phyloP scores from a whole-genome alignment of 2,329 filamentous ascomycete species.

The Fusarium sp. region DNA sequence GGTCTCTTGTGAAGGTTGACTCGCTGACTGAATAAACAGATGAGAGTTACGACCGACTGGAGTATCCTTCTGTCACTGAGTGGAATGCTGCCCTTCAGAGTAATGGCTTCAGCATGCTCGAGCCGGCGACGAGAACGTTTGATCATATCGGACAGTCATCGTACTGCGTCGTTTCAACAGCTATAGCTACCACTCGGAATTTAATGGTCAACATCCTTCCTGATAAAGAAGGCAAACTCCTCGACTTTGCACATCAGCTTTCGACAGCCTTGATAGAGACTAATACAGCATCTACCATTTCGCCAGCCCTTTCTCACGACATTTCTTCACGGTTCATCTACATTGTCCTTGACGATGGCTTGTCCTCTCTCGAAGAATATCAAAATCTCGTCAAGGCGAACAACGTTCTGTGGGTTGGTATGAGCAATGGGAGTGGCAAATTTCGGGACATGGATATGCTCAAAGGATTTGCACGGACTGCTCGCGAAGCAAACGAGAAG shows the following conservation, averaged over 20 bases:
- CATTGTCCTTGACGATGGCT: conserved; percentile 13
- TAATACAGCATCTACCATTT: conserved; percentile 4
- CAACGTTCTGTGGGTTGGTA: conserved; percentile 9
- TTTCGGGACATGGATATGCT: not conserved
- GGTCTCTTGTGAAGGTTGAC: accelerated
- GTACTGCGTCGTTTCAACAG: conserved; percentile 15
- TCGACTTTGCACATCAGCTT: conserved; percentile 16
- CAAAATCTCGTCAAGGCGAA: accelerated
- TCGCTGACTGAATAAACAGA: not conserved
- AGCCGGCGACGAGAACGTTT: conserved; percentile 27
- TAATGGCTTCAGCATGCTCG: conserved; percentile 15
- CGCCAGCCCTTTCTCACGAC: accelerated
- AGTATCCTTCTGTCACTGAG: not conserved
- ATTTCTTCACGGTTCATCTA: conserved; percentile 1
- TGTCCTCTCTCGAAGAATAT: accelerated
- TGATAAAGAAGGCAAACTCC: not conserved
- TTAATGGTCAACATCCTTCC: conserved; percentile 6
- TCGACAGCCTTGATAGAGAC: not conserved
- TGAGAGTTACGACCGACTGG: not conserved
- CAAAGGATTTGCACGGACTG: not conserved
- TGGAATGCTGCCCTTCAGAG: not conserved
- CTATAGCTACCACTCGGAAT: accelerated
- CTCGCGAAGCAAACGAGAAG: not conserved
- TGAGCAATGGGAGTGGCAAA: accelerated
- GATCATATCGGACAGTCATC: conserved; percentile 17